These are phyloP conservation scores for Backusella circina DNA, from an alignment of 192 early-diverging fungal species.

Conservation along the genomic window DNA sequence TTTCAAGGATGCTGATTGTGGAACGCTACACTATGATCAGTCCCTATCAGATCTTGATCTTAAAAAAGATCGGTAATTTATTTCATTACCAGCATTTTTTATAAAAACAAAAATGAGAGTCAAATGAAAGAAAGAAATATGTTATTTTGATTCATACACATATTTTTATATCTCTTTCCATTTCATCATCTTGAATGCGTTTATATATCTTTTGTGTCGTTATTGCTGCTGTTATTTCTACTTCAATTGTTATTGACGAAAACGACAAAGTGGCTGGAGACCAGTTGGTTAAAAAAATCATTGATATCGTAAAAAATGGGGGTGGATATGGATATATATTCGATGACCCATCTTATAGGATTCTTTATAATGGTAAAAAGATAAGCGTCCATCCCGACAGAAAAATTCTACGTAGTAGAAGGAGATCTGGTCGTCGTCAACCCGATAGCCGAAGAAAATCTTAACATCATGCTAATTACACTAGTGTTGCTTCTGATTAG, in stretches of 20 bases:
- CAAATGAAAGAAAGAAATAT: neutral
- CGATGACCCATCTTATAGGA: neutral
- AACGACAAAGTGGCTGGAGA: neutral
- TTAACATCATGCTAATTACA: neutral
- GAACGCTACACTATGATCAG: neutral
- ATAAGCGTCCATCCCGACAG: neutral
- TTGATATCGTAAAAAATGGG: neutral
- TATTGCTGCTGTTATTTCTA: neutral
- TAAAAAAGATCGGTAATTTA: slow-evolving; percentile 1
- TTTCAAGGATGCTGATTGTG: neutral
- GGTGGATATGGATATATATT: neutral
- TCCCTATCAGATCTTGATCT: neutral
- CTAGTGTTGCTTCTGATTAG: neutral
- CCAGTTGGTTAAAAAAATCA: neutral
- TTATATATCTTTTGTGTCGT: neutral
- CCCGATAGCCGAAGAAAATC: neutral
- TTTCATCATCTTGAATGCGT: neutral
- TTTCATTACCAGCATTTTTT: neutral
- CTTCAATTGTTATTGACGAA: neutral
- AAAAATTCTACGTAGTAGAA: neutral
- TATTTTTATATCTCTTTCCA: neutral
- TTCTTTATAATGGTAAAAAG: neutral
- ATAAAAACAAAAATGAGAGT: neutral
- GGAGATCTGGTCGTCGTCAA: neutral
- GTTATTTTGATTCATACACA: neutral